Conservation (phyloP, 768 basidiomycete genomes). For the Rhodotorula toruloides region DNA sequence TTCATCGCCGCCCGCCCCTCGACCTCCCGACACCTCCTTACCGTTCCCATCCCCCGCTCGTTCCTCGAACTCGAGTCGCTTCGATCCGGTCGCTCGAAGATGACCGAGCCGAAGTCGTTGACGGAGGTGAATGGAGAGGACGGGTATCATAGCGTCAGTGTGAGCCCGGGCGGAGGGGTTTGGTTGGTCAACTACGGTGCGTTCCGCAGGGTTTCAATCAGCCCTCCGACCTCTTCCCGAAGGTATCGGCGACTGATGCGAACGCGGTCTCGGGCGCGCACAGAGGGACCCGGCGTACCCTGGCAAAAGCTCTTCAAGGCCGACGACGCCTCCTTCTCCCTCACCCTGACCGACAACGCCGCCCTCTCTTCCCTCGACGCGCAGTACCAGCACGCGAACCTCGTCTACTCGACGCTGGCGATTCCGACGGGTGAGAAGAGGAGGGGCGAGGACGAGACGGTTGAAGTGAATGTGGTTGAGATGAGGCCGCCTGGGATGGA, state of each 20-base stretch:
- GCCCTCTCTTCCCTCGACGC: conserved; percentile 59
- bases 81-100: not conserved
- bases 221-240: not conserved
- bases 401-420: conserved; percentile 65
- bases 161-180: conserved; percentile 81
- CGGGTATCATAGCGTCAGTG: conserved; percentile 62
- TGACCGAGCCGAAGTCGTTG: conserved; percentile 37
- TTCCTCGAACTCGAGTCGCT: conserved; percentile 6
- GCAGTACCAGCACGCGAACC: conserved; percentile 66
- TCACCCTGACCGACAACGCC: conserved; percentile 67
- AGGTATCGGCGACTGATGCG: not conserved
- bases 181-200: conserved; percentile 66
- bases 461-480: conserved; percentile 66
- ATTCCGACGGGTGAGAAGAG: conserved; percentile 57
- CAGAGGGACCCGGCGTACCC: conserved; percentile 69
- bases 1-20: conserved; percentile 80
- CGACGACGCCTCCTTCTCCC: conserved; percentile 55
- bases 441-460: not conserved
- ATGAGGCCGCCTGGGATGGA: conserved; percentile 89
- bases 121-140: conserved; percentile 25
- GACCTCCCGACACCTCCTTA: conserved; percentile 75
- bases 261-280: not conserved
- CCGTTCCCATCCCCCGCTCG: conserved; percentile 62
- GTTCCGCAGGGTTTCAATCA: not conserved
- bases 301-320: conserved; percentile 74